Conservation (phyloP, 331 rosid species). For the Cydonia oblonga region DNA sequence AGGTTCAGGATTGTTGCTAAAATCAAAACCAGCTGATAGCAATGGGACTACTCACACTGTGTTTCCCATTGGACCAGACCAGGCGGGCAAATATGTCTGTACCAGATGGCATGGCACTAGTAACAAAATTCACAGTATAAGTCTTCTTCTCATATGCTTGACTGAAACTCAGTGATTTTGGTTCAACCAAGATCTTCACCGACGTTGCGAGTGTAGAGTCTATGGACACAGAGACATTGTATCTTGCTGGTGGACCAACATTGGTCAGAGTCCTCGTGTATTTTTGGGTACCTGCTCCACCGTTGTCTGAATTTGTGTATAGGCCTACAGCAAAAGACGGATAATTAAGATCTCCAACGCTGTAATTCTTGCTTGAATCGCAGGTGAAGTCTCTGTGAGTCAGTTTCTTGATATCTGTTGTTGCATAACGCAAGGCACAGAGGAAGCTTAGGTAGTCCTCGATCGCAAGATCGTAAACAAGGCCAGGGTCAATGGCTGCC, state of each 20-base stretch:
- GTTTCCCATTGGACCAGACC: constrained; percentile 73
- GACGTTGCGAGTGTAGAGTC: constrained; percentile 13
- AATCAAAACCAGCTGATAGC: constrained; percentile 54
- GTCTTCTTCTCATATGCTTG: constrained; percentile 34
- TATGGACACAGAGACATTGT: constrained; percentile 25
- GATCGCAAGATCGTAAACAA: constrained; percentile 38
- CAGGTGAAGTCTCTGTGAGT: constrained; percentile 37
- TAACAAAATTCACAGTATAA: constrained; percentile 44
- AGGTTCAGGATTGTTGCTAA: background rate
- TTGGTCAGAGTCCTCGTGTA: constrained; percentile 53
- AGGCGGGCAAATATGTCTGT: constrained; percentile 40
- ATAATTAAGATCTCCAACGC: constrained; percentile 50
- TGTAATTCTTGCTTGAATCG: constrained; percentile 30
- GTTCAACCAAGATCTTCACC: constrained; percentile 52
- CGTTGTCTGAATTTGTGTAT: constrained; percentile 19
- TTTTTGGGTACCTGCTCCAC: constrained; percentile 26
- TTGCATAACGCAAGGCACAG: constrained; percentile 51
- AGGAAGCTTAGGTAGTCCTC: constrained; percentile 55
- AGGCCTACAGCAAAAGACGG: constrained; percentile 57
- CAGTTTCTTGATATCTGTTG: constrained; percentile 28
- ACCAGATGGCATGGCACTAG: constrained; percentile 38
- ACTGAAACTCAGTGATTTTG: constrained; percentile 37
- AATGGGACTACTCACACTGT: constrained; percentile 48
- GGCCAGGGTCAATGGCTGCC: constrained; percentile 74
- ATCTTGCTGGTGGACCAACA: constrained; percentile 44